Conservation (phyloP, 148 eudicot species). For the Amaranthus palmeri region DNA sequence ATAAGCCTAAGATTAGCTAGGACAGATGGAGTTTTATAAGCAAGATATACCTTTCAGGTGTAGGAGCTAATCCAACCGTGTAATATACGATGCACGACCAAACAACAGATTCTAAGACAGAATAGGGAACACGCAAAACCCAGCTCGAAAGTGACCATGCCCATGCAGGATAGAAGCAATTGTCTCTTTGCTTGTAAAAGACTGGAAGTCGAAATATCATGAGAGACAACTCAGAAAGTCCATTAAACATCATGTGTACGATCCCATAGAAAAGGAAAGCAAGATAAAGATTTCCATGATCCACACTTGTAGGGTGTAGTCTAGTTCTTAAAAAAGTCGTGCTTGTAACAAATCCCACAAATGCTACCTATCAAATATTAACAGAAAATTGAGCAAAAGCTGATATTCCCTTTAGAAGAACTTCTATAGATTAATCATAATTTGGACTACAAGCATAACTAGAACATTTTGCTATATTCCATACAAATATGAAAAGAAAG, state of each 20-base stretch:
- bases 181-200: constrained; percentile 86
- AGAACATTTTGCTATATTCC: background rate
- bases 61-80: constrained; percentile 64
- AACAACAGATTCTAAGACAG: constrained; percentile 60
- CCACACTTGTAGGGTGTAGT: constrained; percentile 52
- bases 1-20: background rate
- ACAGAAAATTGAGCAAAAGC: background rate
- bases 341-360: constrained; percentile 58
- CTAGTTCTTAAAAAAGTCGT: constrained; percentile 60
- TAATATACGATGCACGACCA: constrained; percentile 72
- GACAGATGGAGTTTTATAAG: background rate
- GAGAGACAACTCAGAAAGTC: constrained; percentile 79
- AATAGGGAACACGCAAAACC: constrained; percentile 71
- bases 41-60: constrained; percentile 52
- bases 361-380: constrained; percentile 46
- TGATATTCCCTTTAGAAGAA: background rate
- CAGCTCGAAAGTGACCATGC: constrained; percentile 71
- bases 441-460: background rate
- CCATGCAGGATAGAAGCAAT: constrained; percentile 81
- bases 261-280: constrained; percentile 60
- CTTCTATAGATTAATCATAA: background rate
- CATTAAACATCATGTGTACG: constrained; percentile 81
- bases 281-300: constrained; percentile 58
- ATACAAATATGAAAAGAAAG: background rate
- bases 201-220: constrained; percentile 78